These are phyloP conservation scores for Scytalidium sp. DNA, from an alignment of 2,329 filamentous ascomycete species.

Conservation along the genomic window DNA sequence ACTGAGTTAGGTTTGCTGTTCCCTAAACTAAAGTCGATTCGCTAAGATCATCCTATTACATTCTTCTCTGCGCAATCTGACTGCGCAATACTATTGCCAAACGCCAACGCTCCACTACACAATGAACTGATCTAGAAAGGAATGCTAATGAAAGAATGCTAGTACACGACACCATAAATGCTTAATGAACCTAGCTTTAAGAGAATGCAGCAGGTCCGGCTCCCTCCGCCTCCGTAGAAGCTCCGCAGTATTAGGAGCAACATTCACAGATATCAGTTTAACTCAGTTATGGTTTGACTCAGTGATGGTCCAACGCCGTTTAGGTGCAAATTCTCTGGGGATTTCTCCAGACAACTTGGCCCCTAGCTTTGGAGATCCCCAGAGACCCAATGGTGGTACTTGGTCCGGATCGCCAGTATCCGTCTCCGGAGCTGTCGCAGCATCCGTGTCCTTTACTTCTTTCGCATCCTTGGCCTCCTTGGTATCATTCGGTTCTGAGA, in stretches of 20 bases:
- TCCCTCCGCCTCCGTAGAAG: too few species aligned
- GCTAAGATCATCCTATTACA: not conserved
- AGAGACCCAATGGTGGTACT: slow-evolving; percentile 36
- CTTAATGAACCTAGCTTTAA: not conserved
- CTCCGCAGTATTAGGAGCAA: too few species aligned
- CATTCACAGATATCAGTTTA: too few species aligned
- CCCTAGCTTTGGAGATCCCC: slow-evolving; percentile 46
- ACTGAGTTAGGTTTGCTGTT: too few species aligned
- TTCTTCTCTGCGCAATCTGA: not conserved
- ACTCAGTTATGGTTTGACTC: too few species aligned
- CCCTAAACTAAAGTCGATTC: not conserved
- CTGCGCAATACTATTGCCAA: not conserved
- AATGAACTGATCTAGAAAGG: not conserved
- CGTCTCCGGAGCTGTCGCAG: not conserved
- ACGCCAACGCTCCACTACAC: not conserved
- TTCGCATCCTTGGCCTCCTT: not conserved
- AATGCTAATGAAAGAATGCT: too few species aligned
- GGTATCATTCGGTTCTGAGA: not conserved
- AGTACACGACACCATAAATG: not conserved
- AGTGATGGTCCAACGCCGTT: slow-evolving; percentile 55
- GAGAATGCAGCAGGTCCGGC: too few species aligned
- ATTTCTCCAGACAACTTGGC: slow-evolving; percentile 43
- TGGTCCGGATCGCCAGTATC: slow-evolving; percentile 21
- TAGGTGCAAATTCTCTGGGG: slow-evolving; percentile 43
- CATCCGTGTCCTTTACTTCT: slow-evolving; percentile 5